These are phyloP conservation scores for Musa acuminata DNA, from an alignment of 176 grass and related monocot genomes.

Conservation along the genomic window DNA sequence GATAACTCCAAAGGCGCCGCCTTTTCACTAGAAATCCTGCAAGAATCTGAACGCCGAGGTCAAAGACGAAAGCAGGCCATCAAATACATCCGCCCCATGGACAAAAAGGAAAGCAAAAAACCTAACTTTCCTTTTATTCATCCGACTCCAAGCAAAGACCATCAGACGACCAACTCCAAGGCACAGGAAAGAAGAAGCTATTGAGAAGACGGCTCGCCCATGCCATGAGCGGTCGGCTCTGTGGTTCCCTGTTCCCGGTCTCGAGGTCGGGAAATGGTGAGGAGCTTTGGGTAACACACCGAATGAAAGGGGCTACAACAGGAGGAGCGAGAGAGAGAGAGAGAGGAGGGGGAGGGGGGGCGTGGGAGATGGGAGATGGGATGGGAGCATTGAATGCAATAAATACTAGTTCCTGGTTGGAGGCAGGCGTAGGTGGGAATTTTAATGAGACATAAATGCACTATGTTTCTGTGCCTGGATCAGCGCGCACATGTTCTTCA, in stretches of 20 bases:
- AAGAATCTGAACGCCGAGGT: background rate
- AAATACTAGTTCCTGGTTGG: conserved; percentile 31
- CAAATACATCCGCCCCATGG: background rate
- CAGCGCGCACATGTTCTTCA: conserved; percentile 34
- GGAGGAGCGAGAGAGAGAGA: background rate
- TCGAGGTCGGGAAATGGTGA: too few species aligned
- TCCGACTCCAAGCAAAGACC: background rate
- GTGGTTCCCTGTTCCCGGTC: too few species aligned
- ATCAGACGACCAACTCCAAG: too few species aligned
- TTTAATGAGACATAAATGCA: conserved; percentile 51
- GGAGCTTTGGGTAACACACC: background rate
- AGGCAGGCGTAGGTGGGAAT: conserved; percentile 48
- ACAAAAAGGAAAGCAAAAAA: background rate
- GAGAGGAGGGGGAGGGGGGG: conserved; percentile 6
- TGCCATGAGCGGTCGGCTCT: too few species aligned
- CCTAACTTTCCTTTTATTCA: background rate
- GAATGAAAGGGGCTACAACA: too few species aligned
- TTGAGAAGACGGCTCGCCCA: too few species aligned
- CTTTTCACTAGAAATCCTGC: background rate
- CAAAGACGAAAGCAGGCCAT: background rate
- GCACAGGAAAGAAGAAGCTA: too few species aligned
- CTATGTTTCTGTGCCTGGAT: conserved; percentile 44
- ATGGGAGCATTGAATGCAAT: conserved; percentile 18
- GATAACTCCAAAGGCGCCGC: background rate
- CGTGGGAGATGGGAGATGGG: background rate